A percentile compares a stretch with the other conserved stretches of the same genome.
These are phyloP conservation scores for Pleurotus cornucopiae DNA, from an alignment of 768 basidiomycete species.

Conservation along the genomic window DNA sequence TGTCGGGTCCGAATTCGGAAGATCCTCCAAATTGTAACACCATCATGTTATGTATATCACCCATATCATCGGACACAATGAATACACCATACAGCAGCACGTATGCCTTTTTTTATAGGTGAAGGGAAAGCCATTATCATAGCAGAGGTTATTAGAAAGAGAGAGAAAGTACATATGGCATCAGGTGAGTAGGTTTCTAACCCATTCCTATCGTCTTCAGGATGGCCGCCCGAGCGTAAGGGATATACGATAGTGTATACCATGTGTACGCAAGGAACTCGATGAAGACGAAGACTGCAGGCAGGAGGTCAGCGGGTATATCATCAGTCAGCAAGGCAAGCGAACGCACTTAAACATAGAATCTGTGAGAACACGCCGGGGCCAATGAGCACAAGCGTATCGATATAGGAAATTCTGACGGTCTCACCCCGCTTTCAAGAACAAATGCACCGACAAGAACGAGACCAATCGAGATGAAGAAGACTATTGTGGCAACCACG, in stretches of 20 bases:
- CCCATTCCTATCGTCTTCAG: conserved; percentile 57
- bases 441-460: conserved; percentile 88
- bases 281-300: conserved; percentile 81
- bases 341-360: conserved; percentile 59
- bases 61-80: too few relatives aligned
- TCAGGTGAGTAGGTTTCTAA: conserved; percentile 15
- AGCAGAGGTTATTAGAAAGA: conserved; percentile 9
- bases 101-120: too few relatives aligned
- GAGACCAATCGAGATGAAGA: conserved; percentile 75
- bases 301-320: conserved; percentile 9
- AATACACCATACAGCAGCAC: too few relatives aligned
- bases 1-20: not conserved
- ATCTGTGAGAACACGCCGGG: conserved; percentile 49
- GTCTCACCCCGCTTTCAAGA: conserved; percentile 56
- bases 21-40: conserved; percentile 1
- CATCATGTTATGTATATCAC: not conserved
- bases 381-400: conserved; percentile 73
- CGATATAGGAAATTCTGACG: conserved; percentile 46
- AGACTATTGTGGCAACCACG: conserved; percentile 72
- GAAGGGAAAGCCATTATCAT: not conserved
- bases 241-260: conserved; percentile 87
- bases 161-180: too few relatives aligned
- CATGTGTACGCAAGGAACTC: conserved; percentile 91
- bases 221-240: conserved; percentile 79
- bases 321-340: not conserved